These are phyloP conservation scores for Achlya hypogyna DNA, from an alignment of 352 stramenopile genomes.

Conservation along the genomic window DNA sequence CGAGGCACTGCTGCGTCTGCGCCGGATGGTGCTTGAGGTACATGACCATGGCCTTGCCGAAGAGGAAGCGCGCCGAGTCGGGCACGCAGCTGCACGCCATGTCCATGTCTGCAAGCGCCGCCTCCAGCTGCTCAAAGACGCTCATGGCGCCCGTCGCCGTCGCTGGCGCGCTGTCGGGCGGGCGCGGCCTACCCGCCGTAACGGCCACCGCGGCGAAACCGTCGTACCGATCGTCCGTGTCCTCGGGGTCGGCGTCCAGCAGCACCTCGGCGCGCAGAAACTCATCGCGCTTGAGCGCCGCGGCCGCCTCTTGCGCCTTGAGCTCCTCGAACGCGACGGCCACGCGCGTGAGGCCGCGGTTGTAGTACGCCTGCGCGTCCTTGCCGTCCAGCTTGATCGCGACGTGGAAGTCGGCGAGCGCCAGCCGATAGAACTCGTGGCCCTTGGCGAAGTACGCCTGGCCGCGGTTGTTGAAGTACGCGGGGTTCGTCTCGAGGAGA, in stretches of 20 bases:
- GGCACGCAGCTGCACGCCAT: conserved; percentile 57
- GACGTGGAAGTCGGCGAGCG: conserved; percentile 55
- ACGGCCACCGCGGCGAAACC: background rate
- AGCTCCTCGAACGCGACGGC: conserved; percentile 46
- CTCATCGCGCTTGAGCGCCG: background rate
- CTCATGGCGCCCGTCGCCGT: conserved; percentile 13
- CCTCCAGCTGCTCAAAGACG: conserved; percentile 48
- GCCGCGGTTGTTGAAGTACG: conserved; percentile 56
- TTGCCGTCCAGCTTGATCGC: conserved; percentile 65
- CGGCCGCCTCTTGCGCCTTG: background rate
- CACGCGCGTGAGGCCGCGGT: conserved; percentile 55
- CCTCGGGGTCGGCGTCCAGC: background rate
- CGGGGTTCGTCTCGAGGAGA: conserved; percentile 44
- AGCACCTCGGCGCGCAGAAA: background rate
- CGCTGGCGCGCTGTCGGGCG: background rate
- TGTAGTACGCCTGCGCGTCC: conserved; percentile 68
- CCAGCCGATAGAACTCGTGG: conserved; percentile 27
- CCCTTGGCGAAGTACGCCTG: conserved; percentile 60
- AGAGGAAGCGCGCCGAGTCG: conserved; percentile 36
- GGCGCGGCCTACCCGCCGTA: too few species aligned
- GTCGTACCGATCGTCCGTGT: background rate
- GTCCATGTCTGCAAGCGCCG: conserved; percentile 63
- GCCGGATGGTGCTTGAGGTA: conserved; percentile 31
- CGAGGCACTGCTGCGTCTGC: background rate
- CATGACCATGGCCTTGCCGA: conserved; percentile 67